Percentiles rank a stretch among this genome's conserved stretches.
Conservation (phyloP, 2,329 filamentous ascomycete genomes). For the Microdochium paspali region DNA sequence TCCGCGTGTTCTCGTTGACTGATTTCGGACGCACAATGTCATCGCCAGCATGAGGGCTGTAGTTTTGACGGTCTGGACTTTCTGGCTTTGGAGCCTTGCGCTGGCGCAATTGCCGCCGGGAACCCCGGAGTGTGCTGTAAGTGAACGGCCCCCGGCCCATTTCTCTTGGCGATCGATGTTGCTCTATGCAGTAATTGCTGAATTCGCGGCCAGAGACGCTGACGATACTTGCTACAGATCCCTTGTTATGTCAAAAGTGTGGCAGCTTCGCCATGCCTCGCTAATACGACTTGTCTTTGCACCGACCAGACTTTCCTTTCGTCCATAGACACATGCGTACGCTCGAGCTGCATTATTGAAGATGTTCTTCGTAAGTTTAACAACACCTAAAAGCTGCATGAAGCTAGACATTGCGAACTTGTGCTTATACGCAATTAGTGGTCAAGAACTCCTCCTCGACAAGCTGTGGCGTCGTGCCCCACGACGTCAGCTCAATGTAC, state of each 20-base stretch:
- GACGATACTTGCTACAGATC: too few species aligned
- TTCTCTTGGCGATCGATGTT: too few species aligned
- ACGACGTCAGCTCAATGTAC: constrained; percentile 5
- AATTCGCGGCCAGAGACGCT: too few species aligned
- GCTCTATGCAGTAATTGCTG: too few species aligned
- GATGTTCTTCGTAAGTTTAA: background rate
- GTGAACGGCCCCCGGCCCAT: too few species aligned
- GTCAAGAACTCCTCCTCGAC: constrained; percentile 9
- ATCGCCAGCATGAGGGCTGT: too few species aligned
- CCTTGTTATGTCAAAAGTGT: constrained; percentile 4
- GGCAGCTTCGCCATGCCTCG: constrained; percentile 3
- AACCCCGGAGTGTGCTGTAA: background rate
- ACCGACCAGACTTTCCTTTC: constrained; percentile 1
- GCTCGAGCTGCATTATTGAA: constrained; percentile 3
- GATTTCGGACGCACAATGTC: too few species aligned
- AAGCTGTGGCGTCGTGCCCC: constrained; percentile 6
- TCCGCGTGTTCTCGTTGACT: too few species aligned
- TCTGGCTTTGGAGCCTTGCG: too few species aligned
- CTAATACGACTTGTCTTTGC: constrained; percentile 6
- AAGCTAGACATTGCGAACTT: background rate
- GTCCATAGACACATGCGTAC: constrained; percentile 2
- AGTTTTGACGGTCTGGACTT: too few species aligned
- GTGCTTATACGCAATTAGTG: background rate
- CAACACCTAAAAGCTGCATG: background rate
- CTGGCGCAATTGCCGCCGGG: background rate